phyloP scores from a whole-genome alignment of 768 basidiomycete genomes.

The Tubosaeta sp. region DNA sequence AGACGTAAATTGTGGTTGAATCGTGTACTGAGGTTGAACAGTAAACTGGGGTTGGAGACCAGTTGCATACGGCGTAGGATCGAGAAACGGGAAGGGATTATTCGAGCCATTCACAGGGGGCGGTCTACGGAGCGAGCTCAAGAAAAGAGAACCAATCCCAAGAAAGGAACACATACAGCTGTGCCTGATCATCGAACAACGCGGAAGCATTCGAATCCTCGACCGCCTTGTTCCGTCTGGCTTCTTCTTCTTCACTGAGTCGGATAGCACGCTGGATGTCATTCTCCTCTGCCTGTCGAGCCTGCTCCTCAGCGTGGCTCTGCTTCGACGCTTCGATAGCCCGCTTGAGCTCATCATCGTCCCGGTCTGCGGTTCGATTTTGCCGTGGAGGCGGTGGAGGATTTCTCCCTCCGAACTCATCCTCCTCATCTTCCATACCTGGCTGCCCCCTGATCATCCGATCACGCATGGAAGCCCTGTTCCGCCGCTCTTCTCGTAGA shows the following conservation, averaged over 20 bases:
- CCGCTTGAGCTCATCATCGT: conserved; percentile 78
- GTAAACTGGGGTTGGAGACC: conserved; percentile 72
- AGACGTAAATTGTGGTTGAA: conserved; percentile 84
- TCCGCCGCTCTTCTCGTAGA: conserved; percentile 78
- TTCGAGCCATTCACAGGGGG: conserved; percentile 30
- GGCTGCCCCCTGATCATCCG: conserved; percentile 74
- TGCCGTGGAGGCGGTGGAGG: conserved; percentile 16
- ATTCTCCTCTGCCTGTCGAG: conserved; percentile 61
- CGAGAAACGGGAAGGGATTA: conserved; percentile 59
- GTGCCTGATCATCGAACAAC: conserved; percentile 84
- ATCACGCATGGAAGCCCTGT: conserved; percentile 89
- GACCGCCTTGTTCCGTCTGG: conserved; percentile 60
- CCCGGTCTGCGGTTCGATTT: conserved; percentile 34
- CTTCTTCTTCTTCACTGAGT: conserved; percentile 90
- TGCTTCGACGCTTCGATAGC: conserved; percentile 92
- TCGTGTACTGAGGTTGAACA: conserved; percentile 66
- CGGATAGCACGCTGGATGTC: conserved; percentile 80
- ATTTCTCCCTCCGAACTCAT: conserved; percentile 1
- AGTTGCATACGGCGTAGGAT: conserved; percentile 56
- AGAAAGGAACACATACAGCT: conserved; percentile 50
- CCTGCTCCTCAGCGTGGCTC: conserved; percentile 64
- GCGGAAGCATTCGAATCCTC: conserved; percentile 69
- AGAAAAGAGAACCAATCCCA: neutral
- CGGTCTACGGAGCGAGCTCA: conserved; percentile 21
- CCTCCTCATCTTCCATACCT: conserved; percentile 32